These are phyloP conservation scores for Aspergillus aculeatinus DNA, from an alignment of 2,329 filamentous ascomycete genomes.

Conservation along the genomic window DNA sequence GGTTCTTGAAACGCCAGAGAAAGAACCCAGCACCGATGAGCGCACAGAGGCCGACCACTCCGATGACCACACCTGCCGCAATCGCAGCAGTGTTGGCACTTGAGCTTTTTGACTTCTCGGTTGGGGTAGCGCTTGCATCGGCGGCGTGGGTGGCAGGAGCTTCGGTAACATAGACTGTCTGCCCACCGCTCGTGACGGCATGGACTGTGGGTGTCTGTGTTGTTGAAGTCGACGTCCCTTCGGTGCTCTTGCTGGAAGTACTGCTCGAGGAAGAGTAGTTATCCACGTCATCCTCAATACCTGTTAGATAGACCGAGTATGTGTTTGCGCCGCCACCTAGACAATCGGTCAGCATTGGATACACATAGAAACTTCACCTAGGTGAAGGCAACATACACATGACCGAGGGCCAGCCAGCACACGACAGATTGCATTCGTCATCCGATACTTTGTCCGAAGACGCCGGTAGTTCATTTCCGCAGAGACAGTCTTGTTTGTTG, in stretches of 20 bases:
- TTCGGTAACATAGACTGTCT: constrained; percentile 39
- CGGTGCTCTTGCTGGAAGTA: constrained; percentile 31
- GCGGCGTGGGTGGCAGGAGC: constrained; percentile 24
- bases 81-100: constrained; percentile 75
- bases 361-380: neutral
- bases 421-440: constrained; percentile 62
- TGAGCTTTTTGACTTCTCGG: constrained; percentile 27
- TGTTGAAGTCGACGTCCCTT: constrained; percentile 42
- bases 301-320: constrained; percentile 55
- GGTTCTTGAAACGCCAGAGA: constrained; percentile 71
- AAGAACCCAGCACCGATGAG: constrained; percentile 70
- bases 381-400: constrained; percentile 57
- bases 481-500: constrained; percentile 66
- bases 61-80: constrained; percentile 83
- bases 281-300: constrained; percentile 42
- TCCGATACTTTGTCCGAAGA: constrained; percentile 55
- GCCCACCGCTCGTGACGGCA: constrained; percentile 16
- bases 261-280: constrained; percentile 26
- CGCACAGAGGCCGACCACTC: constrained; percentile 67
- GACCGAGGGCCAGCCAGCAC: constrained; percentile 61
- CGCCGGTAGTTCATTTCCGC: constrained; percentile 68
- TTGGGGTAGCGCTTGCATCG: neutral
- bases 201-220: constrained; percentile 27
- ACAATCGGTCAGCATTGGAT: constrained; percentile 22
- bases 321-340: constrained; percentile 58